Evolutionary conservation across 768 basidiomycete species (phyloP).

Genomic region (Macrolepiota fuliginosa): DNA sequence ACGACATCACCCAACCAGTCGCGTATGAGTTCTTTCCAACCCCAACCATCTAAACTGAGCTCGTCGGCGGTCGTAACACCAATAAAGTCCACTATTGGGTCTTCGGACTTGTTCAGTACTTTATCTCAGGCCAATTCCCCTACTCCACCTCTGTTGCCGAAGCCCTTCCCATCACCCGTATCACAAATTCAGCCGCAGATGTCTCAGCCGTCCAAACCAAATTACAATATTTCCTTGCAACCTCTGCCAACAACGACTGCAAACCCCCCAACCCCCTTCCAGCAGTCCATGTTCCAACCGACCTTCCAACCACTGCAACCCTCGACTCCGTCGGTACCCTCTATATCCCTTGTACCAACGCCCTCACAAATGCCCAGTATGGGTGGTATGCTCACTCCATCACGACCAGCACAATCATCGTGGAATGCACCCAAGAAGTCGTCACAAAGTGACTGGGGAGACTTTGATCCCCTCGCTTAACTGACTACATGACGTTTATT

Average conservation of each 20-base stretch:
- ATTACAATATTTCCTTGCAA: constrained; percentile 28
- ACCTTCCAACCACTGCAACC: constrained; percentile 18
- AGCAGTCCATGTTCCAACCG: constrained; percentile 11
- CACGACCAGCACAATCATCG: constrained; percentile 54
- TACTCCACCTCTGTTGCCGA: neutral
- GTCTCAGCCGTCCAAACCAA: constrained; percentile 21
- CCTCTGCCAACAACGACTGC: constrained; percentile 13
- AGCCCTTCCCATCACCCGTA: constrained; percentile 9
- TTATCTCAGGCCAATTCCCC: constrained; percentile 7
- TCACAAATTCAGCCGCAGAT: constrained; percentile 18
- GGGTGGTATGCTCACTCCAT: constrained; percentile 58
- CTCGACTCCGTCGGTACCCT: constrained; percentile 16
- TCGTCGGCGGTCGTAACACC: constrained; percentile 25
- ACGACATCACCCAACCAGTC: constrained; percentile 11
- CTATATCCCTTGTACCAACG: constrained; percentile 19
- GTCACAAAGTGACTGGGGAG: constrained; percentile 72
- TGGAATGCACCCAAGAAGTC: constrained; percentile 43
- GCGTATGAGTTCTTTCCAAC: constrained; percentile 26
- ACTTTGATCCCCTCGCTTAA: constrained; percentile 76
- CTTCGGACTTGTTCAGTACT: constrained; percentile 1
- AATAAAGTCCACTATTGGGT: neutral
- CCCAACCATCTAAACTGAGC: constrained; percentile 39
- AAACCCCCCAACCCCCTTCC: constrained; percentile 13
- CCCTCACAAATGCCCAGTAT: constrained; percentile 21
- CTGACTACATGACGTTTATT: too few species aligned